Evolutionary conservation across 192 early-diverging fungal genomes (phyloP).

Genomic region (Phlyctochytrium bullatum): DNA sequence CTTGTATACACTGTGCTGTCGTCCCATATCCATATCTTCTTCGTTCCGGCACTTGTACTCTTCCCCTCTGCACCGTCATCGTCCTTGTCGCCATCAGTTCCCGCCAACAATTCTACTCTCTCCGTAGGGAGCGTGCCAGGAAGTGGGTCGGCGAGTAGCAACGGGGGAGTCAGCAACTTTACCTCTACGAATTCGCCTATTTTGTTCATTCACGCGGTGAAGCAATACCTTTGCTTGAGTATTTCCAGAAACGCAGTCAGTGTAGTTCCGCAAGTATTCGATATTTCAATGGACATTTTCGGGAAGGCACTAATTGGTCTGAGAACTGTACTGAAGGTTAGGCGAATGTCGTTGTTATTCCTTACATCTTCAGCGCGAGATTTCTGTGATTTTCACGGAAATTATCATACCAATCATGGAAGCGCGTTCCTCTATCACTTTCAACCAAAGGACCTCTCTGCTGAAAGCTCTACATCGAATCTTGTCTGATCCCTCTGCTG

Average conservation of each 20-base stretch:
- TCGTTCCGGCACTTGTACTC: constrained; percentile 47
- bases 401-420: constrained; percentile 88
- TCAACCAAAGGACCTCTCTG: constrained; percentile 71
- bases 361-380: constrained; percentile 62
- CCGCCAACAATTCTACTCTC: too few species aligned
- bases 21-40: constrained; percentile 75
- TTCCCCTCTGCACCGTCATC: constrained; percentile 34
- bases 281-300: constrained; percentile 80
- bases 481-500: constrained; percentile 59
- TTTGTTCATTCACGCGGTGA: constrained; percentile 80
- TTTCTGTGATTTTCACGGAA: constrained; percentile 86
- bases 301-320: constrained; percentile 71
- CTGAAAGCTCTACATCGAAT: constrained; percentile 69
- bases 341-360: constrained; percentile 3
- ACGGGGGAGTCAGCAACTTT: too few species aligned
- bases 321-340: constrained; percentile 67
- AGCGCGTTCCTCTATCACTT: constrained; percentile 58
- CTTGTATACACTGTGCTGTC: constrained; percentile 72
- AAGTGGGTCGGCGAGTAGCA: too few species aligned
- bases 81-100: too few species aligned
- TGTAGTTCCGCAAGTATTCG: constrained; percentile 73
- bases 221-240: constrained; percentile 81
- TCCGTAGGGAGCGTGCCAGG: too few species aligned
- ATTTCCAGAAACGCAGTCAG: constrained; percentile 80
- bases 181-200: too few species aligned